A percentile compares a stretch with the other conserved stretches of the same genome.
phyloP scores from a whole-genome alignment of 805 yeast species.

The Pichia ethanolica region DNA sequence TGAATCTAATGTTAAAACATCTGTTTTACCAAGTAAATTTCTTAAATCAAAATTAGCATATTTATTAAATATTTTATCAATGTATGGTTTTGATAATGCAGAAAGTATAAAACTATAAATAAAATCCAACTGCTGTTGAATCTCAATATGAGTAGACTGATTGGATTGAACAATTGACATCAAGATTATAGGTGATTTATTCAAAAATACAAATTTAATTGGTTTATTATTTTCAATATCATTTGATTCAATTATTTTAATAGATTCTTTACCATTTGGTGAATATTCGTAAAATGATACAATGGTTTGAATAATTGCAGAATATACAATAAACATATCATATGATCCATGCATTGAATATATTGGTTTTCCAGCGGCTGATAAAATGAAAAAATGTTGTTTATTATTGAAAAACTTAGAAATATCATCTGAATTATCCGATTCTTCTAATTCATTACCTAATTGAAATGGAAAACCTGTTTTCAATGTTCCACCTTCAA shows the following conservation, averaged over 20 bases:
- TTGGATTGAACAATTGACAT: slow-evolving; percentile 58
- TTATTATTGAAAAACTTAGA: slow-evolving; percentile 29
- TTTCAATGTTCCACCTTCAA: not conserved
- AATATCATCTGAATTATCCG: slow-evolving; percentile 23
- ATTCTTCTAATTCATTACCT: slow-evolving; percentile 17
- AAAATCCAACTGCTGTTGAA: slow-evolving; percentile 59
- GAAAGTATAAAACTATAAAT: slow-evolving; percentile 75
- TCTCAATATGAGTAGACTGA: slow-evolving; percentile 40
- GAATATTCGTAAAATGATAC: slow-evolving; percentile 56
- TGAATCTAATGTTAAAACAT: slow-evolving; percentile 60
- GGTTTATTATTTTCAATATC: slow-evolving; percentile 17
- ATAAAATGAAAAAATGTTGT: slow-evolving; percentile 73
- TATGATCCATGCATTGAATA: slow-evolving; percentile 73
- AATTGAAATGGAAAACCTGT: slow-evolving; percentile 10
- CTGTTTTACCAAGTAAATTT: slow-evolving; percentile 66
- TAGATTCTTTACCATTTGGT: slow-evolving; percentile 25
- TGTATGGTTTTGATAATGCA: slow-evolving; percentile 73
- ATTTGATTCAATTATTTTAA: slow-evolving; percentile 47
- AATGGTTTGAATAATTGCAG: slow-evolving; percentile 77
- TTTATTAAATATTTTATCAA: slow-evolving; percentile 57
- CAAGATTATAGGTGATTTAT: slow-evolving; percentile 62
- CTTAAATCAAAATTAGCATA: slow-evolving; percentile 79
- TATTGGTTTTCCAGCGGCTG: slow-evolving; percentile 84
- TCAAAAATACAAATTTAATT: slow-evolving; percentile 49
- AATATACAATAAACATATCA: slow-evolving; percentile 56